Evolutionary conservation across 108 stramenopile species (phyloP).

Genomic region (Fistulifera pelliculosa): DNA sequence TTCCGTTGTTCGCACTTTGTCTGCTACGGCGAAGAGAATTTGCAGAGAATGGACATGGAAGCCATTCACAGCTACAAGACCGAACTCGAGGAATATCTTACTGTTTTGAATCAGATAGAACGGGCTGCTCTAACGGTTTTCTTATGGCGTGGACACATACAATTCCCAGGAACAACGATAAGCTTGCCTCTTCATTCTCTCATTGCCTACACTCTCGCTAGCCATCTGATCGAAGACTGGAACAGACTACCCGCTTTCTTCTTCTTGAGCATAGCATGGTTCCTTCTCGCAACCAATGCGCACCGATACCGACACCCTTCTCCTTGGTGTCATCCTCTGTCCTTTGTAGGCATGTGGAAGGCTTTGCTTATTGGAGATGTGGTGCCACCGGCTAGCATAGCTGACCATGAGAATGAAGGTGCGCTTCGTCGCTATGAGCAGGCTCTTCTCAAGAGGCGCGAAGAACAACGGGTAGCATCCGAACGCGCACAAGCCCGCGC

Average conservation of each 20-base stretch:
- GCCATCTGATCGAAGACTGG: conserved; percentile 36
- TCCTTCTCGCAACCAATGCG: conserved; percentile 23
- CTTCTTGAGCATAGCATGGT: conserved; percentile 37
- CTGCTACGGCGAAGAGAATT: conserved; percentile 21
- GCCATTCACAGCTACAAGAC: neutral
- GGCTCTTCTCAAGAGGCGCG: conserved; percentile 4
- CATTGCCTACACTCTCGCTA: conserved; percentile 33
- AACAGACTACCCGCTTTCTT: conserved; percentile 42
- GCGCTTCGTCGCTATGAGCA: conserved; percentile 12
- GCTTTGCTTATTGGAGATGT: conserved; percentile 5
- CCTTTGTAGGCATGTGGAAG: conserved; percentile 13
- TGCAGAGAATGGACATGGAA: neutral
- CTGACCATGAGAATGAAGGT: conserved; percentile 21
- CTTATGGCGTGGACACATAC: conserved; percentile 57
- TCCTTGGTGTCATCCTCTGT: conserved; percentile 14
- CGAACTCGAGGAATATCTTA: neutral
- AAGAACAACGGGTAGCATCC: conserved; percentile 27
- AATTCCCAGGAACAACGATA: conserved; percentile 10
- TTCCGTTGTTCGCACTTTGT: conserved; percentile 55
- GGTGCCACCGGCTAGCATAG: conserved; percentile 2
- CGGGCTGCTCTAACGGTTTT: conserved; percentile 39
- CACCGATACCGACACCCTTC: conserved; percentile 14
- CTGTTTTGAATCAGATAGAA: neutral
- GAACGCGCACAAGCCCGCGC: conserved; percentile 5
- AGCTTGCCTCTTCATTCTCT: conserved; percentile 50